A percentile compares a stretch with the other conserved stretches of the same genome.
Conservation (phyloP, 805 yeast genomes). For the Candida loeiensis region DNA sequence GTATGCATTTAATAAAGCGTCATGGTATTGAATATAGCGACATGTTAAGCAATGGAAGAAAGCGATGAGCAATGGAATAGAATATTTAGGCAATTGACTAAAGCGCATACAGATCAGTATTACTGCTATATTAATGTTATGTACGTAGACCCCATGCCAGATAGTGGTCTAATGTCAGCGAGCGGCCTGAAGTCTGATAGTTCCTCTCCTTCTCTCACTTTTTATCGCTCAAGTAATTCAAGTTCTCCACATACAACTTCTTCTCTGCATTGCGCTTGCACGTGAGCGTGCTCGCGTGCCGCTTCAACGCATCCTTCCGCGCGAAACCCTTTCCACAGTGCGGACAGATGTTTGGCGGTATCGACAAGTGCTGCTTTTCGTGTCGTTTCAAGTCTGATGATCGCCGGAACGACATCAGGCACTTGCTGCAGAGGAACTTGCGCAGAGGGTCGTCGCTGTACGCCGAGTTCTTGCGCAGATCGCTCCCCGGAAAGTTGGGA, state of each 20-base stretch:
- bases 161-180: not conserved
- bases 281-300: conserved; percentile 72
- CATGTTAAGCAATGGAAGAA: no score
- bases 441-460: conserved; percentile 18
- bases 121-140: no score
- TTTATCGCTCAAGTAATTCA: conserved; percentile 19
- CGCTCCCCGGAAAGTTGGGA: conserved; percentile 1
- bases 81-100: no score
- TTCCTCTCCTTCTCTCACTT: not conserved
- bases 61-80: no score
- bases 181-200: no score
- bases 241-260: conserved; percentile 33
- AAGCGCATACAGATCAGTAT: no score
- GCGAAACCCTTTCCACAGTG: conserved; percentile 82
- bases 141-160: not conserved
- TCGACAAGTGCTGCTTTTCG: conserved; percentile 67
- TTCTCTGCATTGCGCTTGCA: conserved; percentile 70
- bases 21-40: no score
- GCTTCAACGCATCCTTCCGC: conserved; percentile 73
- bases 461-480: conserved; percentile 6
- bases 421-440: conserved; percentile 55
- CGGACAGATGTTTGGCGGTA: conserved; percentile 72
- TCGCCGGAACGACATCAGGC: conserved; percentile 62
- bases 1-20: no score
- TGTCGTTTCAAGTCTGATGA: conserved; percentile 71